Conservation (phyloP, 2,329 filamentous ascomycete genomes). For the Alternaria burnsii region DNA sequence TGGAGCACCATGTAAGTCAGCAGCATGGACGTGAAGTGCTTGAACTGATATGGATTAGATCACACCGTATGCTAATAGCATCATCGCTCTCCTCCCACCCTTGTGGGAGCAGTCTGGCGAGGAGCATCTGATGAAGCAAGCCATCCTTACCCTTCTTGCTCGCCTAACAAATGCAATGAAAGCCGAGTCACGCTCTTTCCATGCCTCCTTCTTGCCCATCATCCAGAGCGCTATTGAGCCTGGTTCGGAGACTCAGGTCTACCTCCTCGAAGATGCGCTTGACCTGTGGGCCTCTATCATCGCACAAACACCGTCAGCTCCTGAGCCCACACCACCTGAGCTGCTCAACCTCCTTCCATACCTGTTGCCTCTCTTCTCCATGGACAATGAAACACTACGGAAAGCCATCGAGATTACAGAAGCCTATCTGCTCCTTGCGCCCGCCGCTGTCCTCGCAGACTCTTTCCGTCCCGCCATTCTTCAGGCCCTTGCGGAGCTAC, state of each 20-base stretch:
- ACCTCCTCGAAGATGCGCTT: constrained; percentile 89
- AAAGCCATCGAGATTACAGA: constrained; percentile 60
- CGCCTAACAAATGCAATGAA: constrained; percentile 89
- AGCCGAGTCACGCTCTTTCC: constrained; percentile 77
- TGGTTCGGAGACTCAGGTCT: constrained; percentile 68
- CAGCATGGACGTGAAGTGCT: rapidly evolving
- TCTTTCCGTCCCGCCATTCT: constrained; percentile 53
- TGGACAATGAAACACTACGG: constrained; percentile 59
- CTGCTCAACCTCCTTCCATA: constrained; percentile 55
- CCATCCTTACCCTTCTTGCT: constrained; percentile 84
- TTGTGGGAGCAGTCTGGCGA: constrained; percentile 88
- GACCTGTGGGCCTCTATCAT: constrained; percentile 87
- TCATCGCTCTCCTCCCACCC: constrained; percentile 79
- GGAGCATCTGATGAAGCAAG: constrained; percentile 92
- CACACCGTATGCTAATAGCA: constrained; percentile 74
- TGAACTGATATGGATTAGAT: constrained; percentile 54
- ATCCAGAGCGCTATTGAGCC: constrained; percentile 81
- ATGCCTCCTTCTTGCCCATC: constrained; percentile 80
- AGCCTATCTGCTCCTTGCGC: constrained; percentile 59
- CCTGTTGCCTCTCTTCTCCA: constrained; percentile 58
- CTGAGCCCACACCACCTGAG: constrained; percentile 53
- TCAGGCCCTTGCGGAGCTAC: constrained; percentile 51
- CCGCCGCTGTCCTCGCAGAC: constrained; percentile 56
- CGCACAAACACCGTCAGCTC: constrained; percentile 61
- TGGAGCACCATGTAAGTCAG: constrained; percentile 73